A percentile compares a stretch with the other conserved stretches of the same genome.
phyloP scores from a whole-genome alignment of 2,329 filamentous ascomycete genomes.

The Monosporascus sp. region DNA sequence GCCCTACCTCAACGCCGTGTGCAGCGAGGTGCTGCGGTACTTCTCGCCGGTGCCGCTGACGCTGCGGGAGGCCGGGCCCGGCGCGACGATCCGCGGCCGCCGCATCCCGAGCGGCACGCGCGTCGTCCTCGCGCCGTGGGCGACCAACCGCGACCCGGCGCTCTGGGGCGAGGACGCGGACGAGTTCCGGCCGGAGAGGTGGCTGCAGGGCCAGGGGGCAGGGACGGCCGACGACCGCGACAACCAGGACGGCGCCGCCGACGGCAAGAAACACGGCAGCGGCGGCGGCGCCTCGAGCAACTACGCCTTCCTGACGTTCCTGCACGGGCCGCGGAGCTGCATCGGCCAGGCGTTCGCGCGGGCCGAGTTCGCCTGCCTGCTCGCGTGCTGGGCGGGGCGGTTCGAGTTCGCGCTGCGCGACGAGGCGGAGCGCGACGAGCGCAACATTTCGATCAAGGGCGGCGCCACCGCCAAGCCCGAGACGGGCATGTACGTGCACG shows the following conservation, averaged over 20 bases:
- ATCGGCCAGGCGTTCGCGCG: constrained; percentile 79
- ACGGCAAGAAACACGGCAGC: constrained; percentile 36
- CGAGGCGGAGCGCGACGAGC: constrained; percentile 59
- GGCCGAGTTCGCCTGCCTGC: constrained; percentile 76
- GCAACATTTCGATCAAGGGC: constrained; percentile 60
- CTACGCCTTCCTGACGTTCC: constrained; percentile 73
- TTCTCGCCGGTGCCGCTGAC: constrained; percentile 47
- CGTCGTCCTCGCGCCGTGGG: constrained; percentile 59
- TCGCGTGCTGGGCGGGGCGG: constrained; percentile 70
- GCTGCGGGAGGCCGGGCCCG: constrained; percentile 48
- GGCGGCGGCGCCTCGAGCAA: constrained; percentile 70
- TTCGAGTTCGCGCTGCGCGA: constrained; percentile 60
- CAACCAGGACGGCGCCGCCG: neutral
- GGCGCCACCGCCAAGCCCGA: constrained; percentile 68
- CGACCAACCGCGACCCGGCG: constrained; percentile 61
- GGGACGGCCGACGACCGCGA: constrained; percentile 13
- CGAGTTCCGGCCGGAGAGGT: constrained; percentile 74
- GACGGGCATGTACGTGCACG: constrained; percentile 64
- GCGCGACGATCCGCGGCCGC: constrained; percentile 53
- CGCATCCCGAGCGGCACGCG: constrained; percentile 58
- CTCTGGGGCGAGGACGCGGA: constrained; percentile 74
- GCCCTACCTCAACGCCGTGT: constrained; percentile 36
- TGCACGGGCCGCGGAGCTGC: constrained; percentile 81
- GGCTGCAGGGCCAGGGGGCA: constrained; percentile 43
- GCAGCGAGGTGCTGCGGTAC: constrained; percentile 37